Conservation (phyloP, 192 early-diverging fungal species). For the Umbelopsis sp. region DNA sequence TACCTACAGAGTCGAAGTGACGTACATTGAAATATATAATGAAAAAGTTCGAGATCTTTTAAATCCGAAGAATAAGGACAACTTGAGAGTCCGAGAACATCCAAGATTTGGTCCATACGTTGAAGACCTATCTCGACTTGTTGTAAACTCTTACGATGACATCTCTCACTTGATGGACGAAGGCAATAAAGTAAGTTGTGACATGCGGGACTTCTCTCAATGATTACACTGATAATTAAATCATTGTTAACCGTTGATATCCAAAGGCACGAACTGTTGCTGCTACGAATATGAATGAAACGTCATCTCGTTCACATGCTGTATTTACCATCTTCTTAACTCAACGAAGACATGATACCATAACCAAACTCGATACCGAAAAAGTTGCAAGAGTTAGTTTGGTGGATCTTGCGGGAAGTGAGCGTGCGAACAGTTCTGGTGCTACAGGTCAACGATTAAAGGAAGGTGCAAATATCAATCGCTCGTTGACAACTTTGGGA, state of each 20-base stretch:
- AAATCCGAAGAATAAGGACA: constrained; percentile 69
- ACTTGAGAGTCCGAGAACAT: constrained; percentile 80
- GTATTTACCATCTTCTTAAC: constrained; percentile 80
- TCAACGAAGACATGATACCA: constrained; percentile 51
- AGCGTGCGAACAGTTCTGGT: constrained; percentile 83
- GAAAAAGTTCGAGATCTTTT: constrained; percentile 82
- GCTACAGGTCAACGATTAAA: constrained; percentile 82
- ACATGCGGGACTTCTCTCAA: no score
- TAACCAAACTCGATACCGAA: constrained; percentile 61
- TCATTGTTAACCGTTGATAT: not conserved
- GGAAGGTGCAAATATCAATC: constrained; percentile 97
- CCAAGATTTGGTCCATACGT: constrained; percentile 85
- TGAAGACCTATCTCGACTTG: constrained; percentile 85
- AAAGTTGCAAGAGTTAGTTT: constrained; percentile 76
- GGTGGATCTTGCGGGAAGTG: constrained; percentile 93
- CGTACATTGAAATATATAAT: constrained; percentile 93
- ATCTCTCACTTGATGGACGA: constrained; percentile 73
- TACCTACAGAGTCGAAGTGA: constrained; percentile 74
- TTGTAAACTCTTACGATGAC: constrained; percentile 72
- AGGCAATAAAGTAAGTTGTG: constrained; percentile 67
- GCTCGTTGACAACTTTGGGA: constrained; percentile 86
- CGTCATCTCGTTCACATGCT: constrained; percentile 85
- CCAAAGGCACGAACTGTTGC: constrained; percentile 82
- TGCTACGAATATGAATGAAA: constrained; percentile 93
- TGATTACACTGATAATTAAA: not conserved